phyloP scores from a whole-genome alignment of 2,329 filamentous ascomycete species.

The Fusarium redolens region DNA sequence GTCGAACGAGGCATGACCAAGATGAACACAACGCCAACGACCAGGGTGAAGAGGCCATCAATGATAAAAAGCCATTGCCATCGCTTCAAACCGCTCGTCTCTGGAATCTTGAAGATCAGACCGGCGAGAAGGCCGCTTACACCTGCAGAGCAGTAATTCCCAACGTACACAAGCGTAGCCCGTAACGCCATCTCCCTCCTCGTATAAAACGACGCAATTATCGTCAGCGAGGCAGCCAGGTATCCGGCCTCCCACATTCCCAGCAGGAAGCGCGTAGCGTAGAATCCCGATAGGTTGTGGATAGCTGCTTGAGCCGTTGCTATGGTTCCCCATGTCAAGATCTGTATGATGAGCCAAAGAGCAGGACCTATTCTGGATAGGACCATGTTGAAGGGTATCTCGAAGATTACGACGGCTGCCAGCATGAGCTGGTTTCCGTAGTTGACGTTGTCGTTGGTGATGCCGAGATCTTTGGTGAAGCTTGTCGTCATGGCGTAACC shows the following conservation, averaged over 20 bases:
- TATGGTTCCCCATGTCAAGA: neutral
- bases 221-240: neutral
- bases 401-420: neutral
- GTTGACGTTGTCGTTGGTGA: constrained; percentile 12
- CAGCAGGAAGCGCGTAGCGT: neutral
- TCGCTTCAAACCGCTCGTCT: neutral
- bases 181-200: constrained; percentile 1
- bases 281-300: neutral
- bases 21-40: neutral
- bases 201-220: neutral
- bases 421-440: constrained; percentile 15
- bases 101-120: neutral
- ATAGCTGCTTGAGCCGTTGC: constrained; percentile 4
- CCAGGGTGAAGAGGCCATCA: neutral
- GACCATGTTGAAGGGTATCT: constrained; percentile 5
- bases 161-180: constrained; percentile 5
- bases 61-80: constrained; percentile 23
- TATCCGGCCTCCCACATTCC: constrained; percentile 20
- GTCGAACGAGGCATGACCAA: constrained; percentile 7
- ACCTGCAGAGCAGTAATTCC: constrained; percentile 8
- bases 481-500: constrained; percentile 13
- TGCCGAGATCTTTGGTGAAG: constrained; percentile 8
- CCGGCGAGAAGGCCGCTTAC: constrained; percentile 1
- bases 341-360: neutral
- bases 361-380: constrained; percentile 2